A percentile compares a stretch with the other conserved stretches of the same genome.
Conservation (phyloP, 2,329 filamentous ascomycete species). For the Chaetomium globosum region DNA sequence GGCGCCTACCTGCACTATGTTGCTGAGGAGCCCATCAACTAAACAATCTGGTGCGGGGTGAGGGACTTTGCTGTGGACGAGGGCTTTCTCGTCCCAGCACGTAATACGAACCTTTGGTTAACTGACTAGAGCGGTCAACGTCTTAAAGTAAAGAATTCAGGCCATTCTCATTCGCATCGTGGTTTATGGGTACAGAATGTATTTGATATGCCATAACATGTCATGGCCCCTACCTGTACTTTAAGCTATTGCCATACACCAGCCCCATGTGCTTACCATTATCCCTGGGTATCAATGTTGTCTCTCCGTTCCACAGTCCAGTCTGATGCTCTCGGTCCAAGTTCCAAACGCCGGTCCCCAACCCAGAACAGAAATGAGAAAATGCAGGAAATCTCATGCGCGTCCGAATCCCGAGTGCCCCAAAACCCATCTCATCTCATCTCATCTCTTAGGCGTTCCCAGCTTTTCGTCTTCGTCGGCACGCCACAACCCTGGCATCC, state of each 20-base stretch:
- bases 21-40: slow-evolving; percentile 73
- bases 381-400: not conserved
- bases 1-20: slow-evolving; percentile 96
- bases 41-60: slow-evolving; percentile 7
- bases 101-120: not conserved
- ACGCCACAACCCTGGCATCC: slow-evolving; percentile 57
- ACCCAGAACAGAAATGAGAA: slow-evolving; percentile 13
- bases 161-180: no score
- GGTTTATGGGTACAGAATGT: not conserved
- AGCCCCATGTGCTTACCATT: not conserved
- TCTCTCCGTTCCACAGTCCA: not conserved
- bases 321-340: slow-evolving; percentile 8
- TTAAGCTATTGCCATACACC: not conserved
- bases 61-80: not conserved
- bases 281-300: slow-evolving; percentile 19
- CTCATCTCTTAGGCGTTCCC: not conserved
- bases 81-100: not conserved
- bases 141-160: not conserved
- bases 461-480: slow-evolving; percentile 48
- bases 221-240: not conserved
- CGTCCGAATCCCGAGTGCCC: not conserved
- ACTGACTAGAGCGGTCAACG: not conserved
- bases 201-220: not conserved
- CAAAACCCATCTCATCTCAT: not conserved
- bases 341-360: not conserved